Conservation (phyloP, 148 eudicot genomes). For the Rhododendron ferrugineum region DNA sequence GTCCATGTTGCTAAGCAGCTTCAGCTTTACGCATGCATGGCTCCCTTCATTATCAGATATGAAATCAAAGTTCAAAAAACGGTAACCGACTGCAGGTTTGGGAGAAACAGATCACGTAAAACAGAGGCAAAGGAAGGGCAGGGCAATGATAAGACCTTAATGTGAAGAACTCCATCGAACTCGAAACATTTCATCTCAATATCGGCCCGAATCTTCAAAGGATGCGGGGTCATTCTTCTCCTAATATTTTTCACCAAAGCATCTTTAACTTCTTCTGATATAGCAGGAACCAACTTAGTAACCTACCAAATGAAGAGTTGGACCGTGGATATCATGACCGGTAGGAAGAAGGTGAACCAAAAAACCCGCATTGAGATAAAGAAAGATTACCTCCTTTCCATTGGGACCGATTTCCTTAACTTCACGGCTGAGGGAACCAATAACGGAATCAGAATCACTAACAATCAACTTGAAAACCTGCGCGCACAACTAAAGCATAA, state of each 20-base stretch:
- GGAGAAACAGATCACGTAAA: not conserved
- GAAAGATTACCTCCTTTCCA: slow-evolving; percentile 68
- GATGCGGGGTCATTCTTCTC: slow-evolving; percentile 98
- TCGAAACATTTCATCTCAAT: slow-evolving; percentile 95
- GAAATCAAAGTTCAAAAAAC: no score
- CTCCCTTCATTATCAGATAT: slow-evolving; percentile 40
- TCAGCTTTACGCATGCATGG: slow-evolving; percentile 99
- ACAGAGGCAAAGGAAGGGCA: not conserved
- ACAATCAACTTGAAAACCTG: slow-evolving; percentile 84
- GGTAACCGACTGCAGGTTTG: no score
- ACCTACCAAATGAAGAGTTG: slow-evolving; percentile 34
- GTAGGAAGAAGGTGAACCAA: slow-evolving; percentile 5
- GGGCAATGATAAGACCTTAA: slow-evolving; percentile 48
- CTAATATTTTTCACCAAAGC: slow-evolving; percentile 68
- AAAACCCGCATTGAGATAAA: no score
- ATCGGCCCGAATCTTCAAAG: slow-evolving; percentile 94
- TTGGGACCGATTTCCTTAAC: slow-evolving; percentile 75
- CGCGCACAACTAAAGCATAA: not conserved
- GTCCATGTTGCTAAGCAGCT: slow-evolving; percentile 71
- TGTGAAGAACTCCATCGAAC: slow-evolving; percentile 95
- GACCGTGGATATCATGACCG: not conserved
- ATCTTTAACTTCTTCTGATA: slow-evolving; percentile 89
- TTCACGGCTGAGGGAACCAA: slow-evolving; percentile 77
- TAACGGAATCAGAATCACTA: slow-evolving; percentile 80
- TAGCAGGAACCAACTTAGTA: slow-evolving; percentile 71